A percentile compares a stretch with the other conserved stretches of the same genome.
Conservation (phyloP, 306 rosid genomes). For the Prunus persica region Prunus_persica_NCBIv2 NC_034013.1:15070001-15070500, state of each 20-base stretch:
- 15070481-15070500: neutral
- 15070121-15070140: slow-evolving; percentile 71
- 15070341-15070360: slow-evolving; percentile 15
- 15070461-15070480: neutral
- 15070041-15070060: slow-evolving; percentile 55
- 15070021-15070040: neutral
- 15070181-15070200: neutral
- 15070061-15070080: slow-evolving; percentile 74
- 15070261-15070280: slow-evolving; percentile 66
- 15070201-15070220: slow-evolving; percentile 16
- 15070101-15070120: slow-evolving; percentile 81
- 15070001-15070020: neutral
- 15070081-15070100: slow-evolving; percentile 67
- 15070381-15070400: slow-evolving; percentile 11
- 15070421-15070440: slow-evolving; percentile 31
- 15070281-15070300: slow-evolving; percentile 53
- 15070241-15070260: slow-evolving; percentile 66
- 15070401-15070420: slow-evolving; percentile 40
- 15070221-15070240: slow-evolving; percentile 74
- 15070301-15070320: slow-evolving; percentile 53
- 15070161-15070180: slow-evolving; percentile 15
- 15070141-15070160: slow-evolving; percentile 78
- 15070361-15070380: slow-evolving; percentile 20
- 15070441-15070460: neutral
- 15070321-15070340: slow-evolving; percentile 33